Evolutionary conservation across 257 asterid species (phyloP).

Genomic region (Ehretia macrophylla): DNA sequence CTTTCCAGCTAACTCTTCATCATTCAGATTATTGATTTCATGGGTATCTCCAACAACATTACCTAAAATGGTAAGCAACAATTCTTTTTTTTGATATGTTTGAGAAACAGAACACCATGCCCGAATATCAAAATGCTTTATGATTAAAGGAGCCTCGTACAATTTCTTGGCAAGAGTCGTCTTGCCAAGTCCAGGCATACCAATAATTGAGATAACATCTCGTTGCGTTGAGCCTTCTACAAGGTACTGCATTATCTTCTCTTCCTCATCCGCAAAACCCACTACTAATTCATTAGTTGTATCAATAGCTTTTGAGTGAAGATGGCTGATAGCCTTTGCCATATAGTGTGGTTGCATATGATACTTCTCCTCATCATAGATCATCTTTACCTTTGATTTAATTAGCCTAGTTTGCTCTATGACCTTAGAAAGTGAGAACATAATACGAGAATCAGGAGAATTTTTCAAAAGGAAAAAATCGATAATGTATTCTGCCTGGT

Average conservation of each 20-base stretch:
- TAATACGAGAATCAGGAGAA: no score
- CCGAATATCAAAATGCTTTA: neutral
- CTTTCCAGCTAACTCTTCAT: neutral
- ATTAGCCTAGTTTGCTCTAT: no score
- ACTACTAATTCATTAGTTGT: neutral
- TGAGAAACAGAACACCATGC: slow-evolving; percentile 4
- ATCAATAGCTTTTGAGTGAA: no score
- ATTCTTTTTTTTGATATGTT: neutral
- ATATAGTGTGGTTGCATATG: neutral
- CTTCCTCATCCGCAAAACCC: neutral
- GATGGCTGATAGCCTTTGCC: no score
- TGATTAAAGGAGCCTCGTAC: neutral
- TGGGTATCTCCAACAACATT: neutral
- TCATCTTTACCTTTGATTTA: no score
- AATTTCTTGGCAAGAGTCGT: neutral
- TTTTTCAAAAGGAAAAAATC: no score
- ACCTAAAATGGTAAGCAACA: neutral
- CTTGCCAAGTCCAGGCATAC: slow-evolving; percentile 5
- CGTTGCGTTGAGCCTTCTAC: neutral
- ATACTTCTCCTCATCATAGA: no score
- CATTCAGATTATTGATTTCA: neutral
- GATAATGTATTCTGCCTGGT: slow-evolving; percentile 1
- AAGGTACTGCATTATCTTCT: neutral
- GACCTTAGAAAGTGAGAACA: no score
- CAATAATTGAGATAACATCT: slow-evolving; percentile 2